Evolutionary conservation across 352 stramenopile genomes (phyloP).

Genomic region (Phytophthora citricola): DNA sequence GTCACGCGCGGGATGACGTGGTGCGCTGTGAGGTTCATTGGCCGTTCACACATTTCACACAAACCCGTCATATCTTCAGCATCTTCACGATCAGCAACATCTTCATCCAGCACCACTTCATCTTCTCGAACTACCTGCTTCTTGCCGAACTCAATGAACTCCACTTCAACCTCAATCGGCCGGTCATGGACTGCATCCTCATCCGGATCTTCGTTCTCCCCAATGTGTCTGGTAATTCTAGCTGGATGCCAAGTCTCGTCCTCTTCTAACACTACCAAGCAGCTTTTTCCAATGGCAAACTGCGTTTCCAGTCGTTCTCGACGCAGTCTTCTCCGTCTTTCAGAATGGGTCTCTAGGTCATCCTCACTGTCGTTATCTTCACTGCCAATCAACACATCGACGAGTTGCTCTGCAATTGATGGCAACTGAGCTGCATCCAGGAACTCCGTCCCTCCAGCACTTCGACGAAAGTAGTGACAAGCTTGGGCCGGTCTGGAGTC

Average conservation of each 20-base stretch:
- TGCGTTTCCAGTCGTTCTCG: conserved; percentile 44
- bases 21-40: conserved; percentile 92
- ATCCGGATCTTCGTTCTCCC: conserved; percentile 12
- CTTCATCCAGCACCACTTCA: conserved; percentile 75
- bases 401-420: conserved; percentile 33
- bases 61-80: conserved; percentile 54
- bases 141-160: conserved; percentile 86
- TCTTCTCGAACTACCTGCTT: conserved; percentile 59
- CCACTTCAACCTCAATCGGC: conserved; percentile 56
- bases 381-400: conserved; percentile 22
- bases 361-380: conserved; percentile 25
- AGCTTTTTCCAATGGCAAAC: conserved; percentile 66
- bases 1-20: conserved; percentile 93
- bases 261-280: conserved; percentile 70
- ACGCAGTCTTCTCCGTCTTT: conserved; percentile 19
- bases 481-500: conserved; percentile 15
- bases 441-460: conserved; percentile 53
- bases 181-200: conserved; percentile 19
- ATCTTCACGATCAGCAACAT: conserved; percentile 68
- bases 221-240: conserved; percentile 55
- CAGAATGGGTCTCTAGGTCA: conserved; percentile 34
- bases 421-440: conserved; percentile 33
- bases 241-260: conserved; percentile 81
- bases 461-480: conserved; percentile 43
- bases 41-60: conserved; percentile 93